These are phyloP conservation scores for Phytophthora quininea DNA, from an alignment of 352 stramenopile genomes.

Conservation along the genomic window DNA sequence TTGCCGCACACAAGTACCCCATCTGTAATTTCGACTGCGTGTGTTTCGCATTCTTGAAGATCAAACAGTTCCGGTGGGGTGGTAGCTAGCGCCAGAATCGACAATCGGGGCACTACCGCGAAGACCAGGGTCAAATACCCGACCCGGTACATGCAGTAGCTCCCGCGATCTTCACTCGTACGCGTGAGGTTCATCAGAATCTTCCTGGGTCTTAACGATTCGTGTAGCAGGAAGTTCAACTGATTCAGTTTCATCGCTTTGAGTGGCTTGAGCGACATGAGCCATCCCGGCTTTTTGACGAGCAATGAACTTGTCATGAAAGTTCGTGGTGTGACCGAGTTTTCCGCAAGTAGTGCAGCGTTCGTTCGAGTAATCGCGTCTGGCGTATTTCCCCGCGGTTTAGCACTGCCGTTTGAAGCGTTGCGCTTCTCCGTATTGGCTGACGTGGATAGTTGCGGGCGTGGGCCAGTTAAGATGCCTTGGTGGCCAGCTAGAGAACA, in stretches of 20 bases:
- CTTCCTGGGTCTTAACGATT: not conserved
- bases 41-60: not conserved
- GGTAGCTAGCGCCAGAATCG: slow-evolving; percentile 11
- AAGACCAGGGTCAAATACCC: slow-evolving; percentile 6
- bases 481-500: slow-evolving; percentile 3
- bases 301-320: slow-evolving; percentile 4
- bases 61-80: slow-evolving; percentile 17
- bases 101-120: slow-evolving; percentile 5
- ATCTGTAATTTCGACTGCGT: slow-evolving; percentile 14
- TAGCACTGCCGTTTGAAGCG: not conserved
- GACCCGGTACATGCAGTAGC: not conserved
- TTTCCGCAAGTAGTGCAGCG: slow-evolving; percentile 8
- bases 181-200: slow-evolving; percentile 1
- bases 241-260: not conserved
- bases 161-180: slow-evolving; percentile 11
- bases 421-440: not conserved
- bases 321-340: slow-evolving; percentile 8
- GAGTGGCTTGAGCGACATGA: not conserved
- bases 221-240: no score
- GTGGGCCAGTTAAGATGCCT: slow-evolving; percentile 1
- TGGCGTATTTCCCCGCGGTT: not conserved
- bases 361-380: slow-evolving; percentile 3
- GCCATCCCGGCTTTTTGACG: slow-evolving; percentile 1
- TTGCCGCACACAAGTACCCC: not conserved
- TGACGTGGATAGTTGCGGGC: not conserved